Conservation (phyloP, 371 early-diverging fungal genomes). For the Thermomucor indicae-seudaticae region DNA sequence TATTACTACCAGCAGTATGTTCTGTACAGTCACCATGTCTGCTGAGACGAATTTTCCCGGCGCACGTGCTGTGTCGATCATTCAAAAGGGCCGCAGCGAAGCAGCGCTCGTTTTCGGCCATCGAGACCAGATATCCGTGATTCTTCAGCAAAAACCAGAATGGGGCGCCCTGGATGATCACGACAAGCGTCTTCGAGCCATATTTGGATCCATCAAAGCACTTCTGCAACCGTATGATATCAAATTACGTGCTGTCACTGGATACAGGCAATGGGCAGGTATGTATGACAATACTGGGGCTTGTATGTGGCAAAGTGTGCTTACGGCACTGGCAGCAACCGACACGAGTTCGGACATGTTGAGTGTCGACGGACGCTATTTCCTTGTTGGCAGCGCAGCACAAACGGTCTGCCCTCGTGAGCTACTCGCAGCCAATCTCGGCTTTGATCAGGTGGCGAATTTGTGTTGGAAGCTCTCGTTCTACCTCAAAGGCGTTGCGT, state of each 20-base stretch:
- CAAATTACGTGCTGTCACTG: slow-evolving; percentile 18
- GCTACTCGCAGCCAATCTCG: slow-evolving; percentile 20
- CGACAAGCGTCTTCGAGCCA: slow-evolving; percentile 20
- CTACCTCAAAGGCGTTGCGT: slow-evolving; percentile 16
- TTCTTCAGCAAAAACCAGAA: slow-evolving; percentile 26
- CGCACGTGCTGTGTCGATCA: slow-evolving; percentile 13
- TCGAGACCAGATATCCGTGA: slow-evolving; percentile 19
- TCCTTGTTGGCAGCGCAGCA: slow-evolving; percentile 32
- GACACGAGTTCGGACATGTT: slow-evolving; percentile 8
- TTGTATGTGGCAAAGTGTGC: not conserved
- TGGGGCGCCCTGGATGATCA: slow-evolving; percentile 27
- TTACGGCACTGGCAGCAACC: not conserved
- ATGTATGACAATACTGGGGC: not conserved
- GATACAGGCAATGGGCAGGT: slow-evolving; percentile 30
- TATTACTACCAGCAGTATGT: no score
- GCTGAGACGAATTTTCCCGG: slow-evolving; percentile 25
- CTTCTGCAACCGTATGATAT: slow-evolving; percentile 31
- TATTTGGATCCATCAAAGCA: slow-evolving; percentile 16
- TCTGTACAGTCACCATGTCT: slow-evolving; percentile 20
- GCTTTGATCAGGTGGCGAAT: slow-evolving; percentile 30
- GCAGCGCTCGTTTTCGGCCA: slow-evolving; percentile 28
- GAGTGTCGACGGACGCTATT: slow-evolving; percentile 22
- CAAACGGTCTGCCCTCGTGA: slow-evolving; percentile 25
- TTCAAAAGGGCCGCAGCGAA: slow-evolving; percentile 22
- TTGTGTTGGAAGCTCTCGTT: slow-evolving; percentile 37